These are phyloP conservation scores for Xylaria polymorpha DNA, from an alignment of 2,329 filamentous ascomycete genomes.

Conservation along the genomic window DNA sequence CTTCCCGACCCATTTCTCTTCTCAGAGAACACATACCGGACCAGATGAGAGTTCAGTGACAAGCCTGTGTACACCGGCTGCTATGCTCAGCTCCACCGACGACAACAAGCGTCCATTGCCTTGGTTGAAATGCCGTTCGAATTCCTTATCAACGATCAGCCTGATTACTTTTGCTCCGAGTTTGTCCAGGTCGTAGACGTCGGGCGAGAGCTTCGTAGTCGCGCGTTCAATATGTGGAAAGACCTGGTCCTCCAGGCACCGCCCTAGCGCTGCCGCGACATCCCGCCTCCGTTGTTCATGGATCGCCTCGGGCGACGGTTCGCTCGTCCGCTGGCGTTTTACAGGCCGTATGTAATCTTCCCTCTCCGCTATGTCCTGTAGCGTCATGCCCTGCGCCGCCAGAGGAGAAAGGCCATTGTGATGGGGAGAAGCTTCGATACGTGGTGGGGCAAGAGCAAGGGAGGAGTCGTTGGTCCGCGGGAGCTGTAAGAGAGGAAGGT, in stretches of 20 bases:
- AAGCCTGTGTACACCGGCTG: constrained; percentile 39
- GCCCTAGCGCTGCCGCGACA: constrained; percentile 33
- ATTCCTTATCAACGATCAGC: constrained; percentile 41
- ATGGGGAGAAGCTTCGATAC: not conserved
- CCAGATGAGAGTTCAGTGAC: constrained; percentile 38
- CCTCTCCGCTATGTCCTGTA: not conserved
- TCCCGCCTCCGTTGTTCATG: not conserved
- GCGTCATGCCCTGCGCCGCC: too few species aligned
- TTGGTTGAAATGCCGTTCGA: constrained; percentile 41
- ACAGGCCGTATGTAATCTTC: not conserved
- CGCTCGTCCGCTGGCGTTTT: constrained; percentile 30
- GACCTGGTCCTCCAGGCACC: constrained; percentile 45
- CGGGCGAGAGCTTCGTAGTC: constrained; percentile 31
- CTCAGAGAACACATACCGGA: constrained; percentile 37
- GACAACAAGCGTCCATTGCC: constrained; percentile 40
- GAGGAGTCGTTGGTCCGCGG: not conserved
- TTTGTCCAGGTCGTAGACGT: constrained; percentile 41
- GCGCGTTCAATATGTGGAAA: constrained; percentile 47
- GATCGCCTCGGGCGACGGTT: not conserved
- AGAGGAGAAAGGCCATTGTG: not conserved
- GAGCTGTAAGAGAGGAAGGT: not conserved
- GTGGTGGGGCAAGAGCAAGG: not conserved
- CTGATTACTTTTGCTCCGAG: constrained; percentile 42
- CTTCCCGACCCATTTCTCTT: not conserved
- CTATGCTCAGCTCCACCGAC: constrained; percentile 38